phyloP scores from a whole-genome alignment of 2,329 filamentous ascomycete species.

The Trichoderma cornu-damae region DNA sequence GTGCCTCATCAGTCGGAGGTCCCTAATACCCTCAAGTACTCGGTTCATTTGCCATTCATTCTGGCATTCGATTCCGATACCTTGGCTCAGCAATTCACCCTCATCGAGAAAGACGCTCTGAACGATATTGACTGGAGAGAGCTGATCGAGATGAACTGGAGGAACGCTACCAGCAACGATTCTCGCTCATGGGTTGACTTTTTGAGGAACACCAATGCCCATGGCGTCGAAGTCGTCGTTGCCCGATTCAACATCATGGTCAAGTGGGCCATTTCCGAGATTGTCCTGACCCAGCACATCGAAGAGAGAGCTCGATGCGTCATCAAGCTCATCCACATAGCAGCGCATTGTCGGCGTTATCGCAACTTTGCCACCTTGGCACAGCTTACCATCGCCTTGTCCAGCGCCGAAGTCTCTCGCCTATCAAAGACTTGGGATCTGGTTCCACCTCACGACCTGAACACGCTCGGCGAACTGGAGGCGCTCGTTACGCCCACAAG shows the following conservation, averaged over 20 bases:
- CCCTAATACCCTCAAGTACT: slow-evolving; percentile 36
- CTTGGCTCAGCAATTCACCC: slow-evolving; percentile 75
- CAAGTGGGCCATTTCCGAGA: slow-evolving; percentile 78
- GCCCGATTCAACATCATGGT: slow-evolving; percentile 84
- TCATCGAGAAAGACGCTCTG: slow-evolving; percentile 80
- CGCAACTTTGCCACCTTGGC: slow-evolving; percentile 82
- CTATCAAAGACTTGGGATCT: slow-evolving; percentile 66
- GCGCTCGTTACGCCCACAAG: slow-evolving; percentile 67
- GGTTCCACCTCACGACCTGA: slow-evolving; percentile 59
- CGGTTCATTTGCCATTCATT: slow-evolving; percentile 70
- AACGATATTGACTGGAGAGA: slow-evolving; percentile 88
- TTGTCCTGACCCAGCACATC: slow-evolving; percentile 65
- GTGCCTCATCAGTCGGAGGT: slow-evolving; percentile 31
- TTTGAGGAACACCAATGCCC: slow-evolving; percentile 64
- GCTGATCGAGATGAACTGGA: slow-evolving; percentile 78
- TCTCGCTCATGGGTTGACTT: slow-evolving; percentile 79
- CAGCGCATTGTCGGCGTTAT: slow-evolving; percentile 66
- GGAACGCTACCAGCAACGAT: slow-evolving; percentile 58
- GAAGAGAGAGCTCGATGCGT: slow-evolving; percentile 71
- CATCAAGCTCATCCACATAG: slow-evolving; percentile 78
- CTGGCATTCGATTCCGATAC: slow-evolving; percentile 74
- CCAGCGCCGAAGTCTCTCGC: slow-evolving; percentile 65
- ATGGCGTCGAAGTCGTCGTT: slow-evolving; percentile 76
- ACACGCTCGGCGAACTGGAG: slow-evolving; percentile 65
- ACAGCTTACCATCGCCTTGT: slow-evolving; percentile 71